These are phyloP conservation scores for Ophiostoma sp. DNA, from an alignment of 2,329 filamentous ascomycete genomes.

Conservation along the genomic window DNA sequence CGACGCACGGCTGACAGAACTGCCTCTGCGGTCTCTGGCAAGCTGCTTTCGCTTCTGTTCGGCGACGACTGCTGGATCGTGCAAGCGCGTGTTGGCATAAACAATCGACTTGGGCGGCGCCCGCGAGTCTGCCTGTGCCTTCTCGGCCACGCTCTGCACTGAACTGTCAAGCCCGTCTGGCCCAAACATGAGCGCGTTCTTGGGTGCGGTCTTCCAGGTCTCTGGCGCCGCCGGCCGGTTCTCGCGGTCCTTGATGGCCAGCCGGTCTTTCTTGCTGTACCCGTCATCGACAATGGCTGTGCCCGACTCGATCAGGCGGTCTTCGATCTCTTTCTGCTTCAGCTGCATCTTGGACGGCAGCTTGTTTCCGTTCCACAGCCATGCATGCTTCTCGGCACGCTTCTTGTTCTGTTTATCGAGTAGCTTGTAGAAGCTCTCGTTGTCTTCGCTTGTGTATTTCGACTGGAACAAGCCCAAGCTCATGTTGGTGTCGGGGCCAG, in stretches of 20 bases:
- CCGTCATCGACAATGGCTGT: slow-evolving; percentile 51
- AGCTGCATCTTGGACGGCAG: slow-evolving; percentile 74
- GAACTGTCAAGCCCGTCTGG: slow-evolving; percentile 60
- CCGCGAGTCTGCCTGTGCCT: slow-evolving; percentile 62
- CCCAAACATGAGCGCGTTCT: slow-evolving; percentile 83
- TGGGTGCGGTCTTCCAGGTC: slow-evolving; percentile 66
- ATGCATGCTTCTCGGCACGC: slow-evolving; percentile 75
- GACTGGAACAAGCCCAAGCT: slow-evolving; percentile 81
- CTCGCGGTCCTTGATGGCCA: slow-evolving; percentile 58
- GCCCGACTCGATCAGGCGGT: slow-evolving; percentile 43
- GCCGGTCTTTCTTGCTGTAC: slow-evolving; percentile 47
- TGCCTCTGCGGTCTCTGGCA: not conserved
- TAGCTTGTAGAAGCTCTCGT: slow-evolving; percentile 91
- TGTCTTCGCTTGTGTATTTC: slow-evolving; percentile 95
- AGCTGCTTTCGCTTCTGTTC: not conserved
- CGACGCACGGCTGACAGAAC: slow-evolving; percentile 34
- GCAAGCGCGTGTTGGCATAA: slow-evolving; percentile 79
- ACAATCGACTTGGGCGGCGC: slow-evolving; percentile 72
- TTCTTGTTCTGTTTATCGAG: slow-evolving; percentile 87
- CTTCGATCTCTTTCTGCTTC: slow-evolving; percentile 58
- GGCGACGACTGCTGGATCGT: slow-evolving; percentile 39
- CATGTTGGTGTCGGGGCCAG: slow-evolving; percentile 65
- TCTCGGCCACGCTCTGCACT: slow-evolving; percentile 59
- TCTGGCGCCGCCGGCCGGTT: slow-evolving; percentile 72
- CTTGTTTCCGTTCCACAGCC: slow-evolving; percentile 86